Conservation (phyloP, 2,329 filamentous ascomycete species). For the Ceratocystis ficicola region DNA sequence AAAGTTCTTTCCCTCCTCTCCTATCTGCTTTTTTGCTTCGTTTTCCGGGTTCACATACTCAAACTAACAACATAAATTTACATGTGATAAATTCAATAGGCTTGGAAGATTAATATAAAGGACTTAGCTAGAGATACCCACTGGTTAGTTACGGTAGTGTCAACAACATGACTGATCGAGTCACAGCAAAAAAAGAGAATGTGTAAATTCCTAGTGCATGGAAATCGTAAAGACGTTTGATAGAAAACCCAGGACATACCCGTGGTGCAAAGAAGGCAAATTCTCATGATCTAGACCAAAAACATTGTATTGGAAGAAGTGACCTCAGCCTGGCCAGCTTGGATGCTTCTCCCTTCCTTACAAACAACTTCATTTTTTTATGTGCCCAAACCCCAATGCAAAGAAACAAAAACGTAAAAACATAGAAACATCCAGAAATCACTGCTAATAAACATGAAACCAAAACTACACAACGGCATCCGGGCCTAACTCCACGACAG, state of each 20-base stretch:
- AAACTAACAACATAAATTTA: not conserved
- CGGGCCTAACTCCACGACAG: not conserved
- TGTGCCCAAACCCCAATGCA: slow-evolving; percentile 7
- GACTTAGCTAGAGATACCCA: not conserved
- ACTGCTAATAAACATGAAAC: not conserved
- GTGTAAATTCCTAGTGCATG: not conserved
- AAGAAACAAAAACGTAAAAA: slow-evolving; percentile 4
- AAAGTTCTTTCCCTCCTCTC: not conserved
- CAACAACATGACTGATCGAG: no score
- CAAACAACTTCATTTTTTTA: slow-evolving; percentile 2
- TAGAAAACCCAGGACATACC: not conserved
- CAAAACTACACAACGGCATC: slow-evolving; percentile 10
- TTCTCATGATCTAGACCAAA: not conserved
- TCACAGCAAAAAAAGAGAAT: not conserved
- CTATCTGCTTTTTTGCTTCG: not conserved
- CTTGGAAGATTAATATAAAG: not conserved
- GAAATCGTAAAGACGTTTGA: slow-evolving; percentile 8
- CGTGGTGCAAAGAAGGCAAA: not conserved
- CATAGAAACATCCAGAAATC: slow-evolving; percentile 4
- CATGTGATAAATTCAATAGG: not conserved
- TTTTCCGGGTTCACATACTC: not conserved
- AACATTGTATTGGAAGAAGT: not conserved
- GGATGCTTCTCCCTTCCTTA: not conserved
- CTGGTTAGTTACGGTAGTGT: no score
- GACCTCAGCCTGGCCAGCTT: not conserved